These are phyloP conservation scores for Penicillium maclennaniae DNA, from an alignment of 495 filamentous ascomycete species.

Conservation along the genomic window DNA sequence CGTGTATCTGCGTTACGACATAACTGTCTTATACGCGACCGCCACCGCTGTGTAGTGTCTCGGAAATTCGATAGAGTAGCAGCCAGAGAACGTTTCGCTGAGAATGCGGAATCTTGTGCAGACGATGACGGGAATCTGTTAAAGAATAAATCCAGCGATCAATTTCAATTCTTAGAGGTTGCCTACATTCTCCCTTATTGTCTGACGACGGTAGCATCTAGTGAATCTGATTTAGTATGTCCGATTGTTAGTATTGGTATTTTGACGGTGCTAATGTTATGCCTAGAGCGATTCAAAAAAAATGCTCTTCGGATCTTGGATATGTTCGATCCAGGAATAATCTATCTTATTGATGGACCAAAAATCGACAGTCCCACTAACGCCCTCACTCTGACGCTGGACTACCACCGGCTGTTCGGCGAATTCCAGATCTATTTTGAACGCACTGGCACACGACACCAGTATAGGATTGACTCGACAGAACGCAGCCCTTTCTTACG, in stretches of 20 bases:
- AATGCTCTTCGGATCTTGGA: slow-evolving; percentile 16
- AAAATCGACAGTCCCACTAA: slow-evolving; percentile 26
- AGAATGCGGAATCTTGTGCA: slow-evolving; percentile 9
- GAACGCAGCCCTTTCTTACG: slow-evolving; percentile 21
- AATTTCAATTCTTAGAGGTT: slow-evolving; percentile 16
- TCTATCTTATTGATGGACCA: slow-evolving; percentile 12
- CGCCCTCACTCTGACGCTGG: slow-evolving; percentile 18
- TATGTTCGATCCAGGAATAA: slow-evolving; percentile 21
- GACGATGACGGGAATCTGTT: slow-evolving; percentile 14
- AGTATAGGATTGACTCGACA: slow-evolving; percentile 28
- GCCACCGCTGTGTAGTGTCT: slow-evolving; percentile 22
- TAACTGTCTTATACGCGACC: slow-evolving; percentile 17
- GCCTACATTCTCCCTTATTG: slow-evolving; percentile 22
- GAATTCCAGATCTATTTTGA: slow-evolving; percentile 22
- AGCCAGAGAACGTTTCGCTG: slow-evolving; percentile 10
- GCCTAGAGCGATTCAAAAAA: slow-evolving; percentile 20
- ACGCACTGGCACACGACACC: slow-evolving; percentile 9
- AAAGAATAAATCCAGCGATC: neutral
- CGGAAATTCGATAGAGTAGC: slow-evolving; percentile 21
- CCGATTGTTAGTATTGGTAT: neutral
- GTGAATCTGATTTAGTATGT: slow-evolving; percentile 9
- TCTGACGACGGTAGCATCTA: slow-evolving; percentile 5
- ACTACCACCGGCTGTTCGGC: slow-evolving; percentile 25
- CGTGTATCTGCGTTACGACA: slow-evolving; percentile 20
- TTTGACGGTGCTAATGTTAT: no score